These are phyloP conservation scores for Grosmannia serpens DNA, from an alignment of 2,329 filamentous ascomycete species.

Conservation along the genomic window DNA sequence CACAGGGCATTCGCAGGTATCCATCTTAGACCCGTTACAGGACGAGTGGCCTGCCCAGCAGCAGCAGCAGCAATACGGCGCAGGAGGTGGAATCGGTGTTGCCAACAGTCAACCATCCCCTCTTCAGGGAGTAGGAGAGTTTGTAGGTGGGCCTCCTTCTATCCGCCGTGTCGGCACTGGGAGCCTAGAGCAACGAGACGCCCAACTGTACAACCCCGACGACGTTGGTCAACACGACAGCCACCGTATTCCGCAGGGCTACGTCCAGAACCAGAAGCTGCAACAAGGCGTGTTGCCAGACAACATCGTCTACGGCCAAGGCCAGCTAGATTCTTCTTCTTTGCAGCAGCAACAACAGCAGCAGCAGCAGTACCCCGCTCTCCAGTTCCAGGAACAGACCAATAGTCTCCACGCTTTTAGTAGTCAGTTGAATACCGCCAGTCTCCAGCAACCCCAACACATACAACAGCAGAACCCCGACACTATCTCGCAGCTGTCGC, in stretches of 20 bases:
- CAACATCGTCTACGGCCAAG: background rate
- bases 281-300: constrained; percentile 24
- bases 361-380: constrained; percentile 23
- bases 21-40: constrained; percentile 21
- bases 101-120: constrained; percentile 28
- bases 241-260: constrained; percentile 17
- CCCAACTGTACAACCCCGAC: constrained; percentile 31
- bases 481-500: constrained; percentile 50
- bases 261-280: constrained; percentile 21
- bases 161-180: constrained; percentile 36
- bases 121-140: constrained; percentile 30
- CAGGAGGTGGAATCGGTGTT: background rate
- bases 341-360: constrained; percentile 18
- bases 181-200: constrained; percentile 23
- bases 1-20: constrained; percentile 28
- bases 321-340: background rate
- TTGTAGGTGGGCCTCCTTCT: constrained; percentile 19
- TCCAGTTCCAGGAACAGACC: constrained; percentile 10
- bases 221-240: constrained; percentile 29
- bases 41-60: constrained; percentile 21
- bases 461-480: constrained; percentile 40
- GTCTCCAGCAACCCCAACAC: constrained; percentile 16
- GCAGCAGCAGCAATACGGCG: constrained; percentile 1
- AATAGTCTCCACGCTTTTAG: constrained; percentile 22
- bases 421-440: constrained; percentile 18